Percentiles rank a stretch among this genome's conserved stretches.
Conservation (phyloP, 2,329 filamentous ascomycete genomes). For the Plectosphaerella cucumerina region DNA sequence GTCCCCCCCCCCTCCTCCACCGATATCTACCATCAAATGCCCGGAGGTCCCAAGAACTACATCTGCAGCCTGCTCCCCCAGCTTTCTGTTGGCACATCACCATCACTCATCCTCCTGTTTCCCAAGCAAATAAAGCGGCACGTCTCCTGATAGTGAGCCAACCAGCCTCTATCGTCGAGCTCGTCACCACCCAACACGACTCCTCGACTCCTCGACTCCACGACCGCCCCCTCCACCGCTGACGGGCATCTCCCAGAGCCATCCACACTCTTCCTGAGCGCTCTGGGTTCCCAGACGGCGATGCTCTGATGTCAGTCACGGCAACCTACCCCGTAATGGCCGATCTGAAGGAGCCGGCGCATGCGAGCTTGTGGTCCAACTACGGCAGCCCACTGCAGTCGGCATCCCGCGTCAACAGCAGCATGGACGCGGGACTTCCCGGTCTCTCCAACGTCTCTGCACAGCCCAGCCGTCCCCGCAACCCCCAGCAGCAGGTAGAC, state of each 20-base stretch:
- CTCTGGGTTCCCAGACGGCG: slow-evolving; percentile 22
- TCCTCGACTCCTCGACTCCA: background rate
- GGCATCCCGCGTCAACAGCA: slow-evolving; percentile 46
- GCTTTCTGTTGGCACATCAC: background rate
- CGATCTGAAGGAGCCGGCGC: slow-evolving; percentile 58
- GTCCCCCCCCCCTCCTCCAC: slow-evolving; percentile 42
- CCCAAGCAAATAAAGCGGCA: background rate
- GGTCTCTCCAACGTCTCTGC: slow-evolving; percentile 40
- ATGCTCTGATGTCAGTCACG: slow-evolving; percentile 59
- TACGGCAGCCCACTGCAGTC: slow-evolving; percentile 49
- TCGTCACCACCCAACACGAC: background rate
- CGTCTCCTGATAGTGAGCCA: slow-evolving; percentile 1
- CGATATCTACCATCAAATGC: slow-evolving; percentile 41
- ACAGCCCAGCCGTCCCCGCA: slow-evolving; percentile 46
- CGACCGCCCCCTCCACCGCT: slow-evolving; percentile 1
- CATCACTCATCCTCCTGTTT: background rate
- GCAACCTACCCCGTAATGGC: slow-evolving; percentile 59
- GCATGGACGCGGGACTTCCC: slow-evolving; percentile 45
- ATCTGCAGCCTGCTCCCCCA: slow-evolving; percentile 28
- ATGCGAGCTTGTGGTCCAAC: slow-evolving; percentile 54
- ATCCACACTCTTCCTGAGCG: background rate
- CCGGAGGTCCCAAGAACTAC: slow-evolving; percentile 43
- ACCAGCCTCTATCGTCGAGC: slow-evolving; percentile 5
- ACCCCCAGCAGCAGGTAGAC: slow-evolving; percentile 44
- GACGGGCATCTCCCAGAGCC: background rate